phyloP scores from a whole-genome alignment of 306 rosid species.

The Senna siamea region DNA sequence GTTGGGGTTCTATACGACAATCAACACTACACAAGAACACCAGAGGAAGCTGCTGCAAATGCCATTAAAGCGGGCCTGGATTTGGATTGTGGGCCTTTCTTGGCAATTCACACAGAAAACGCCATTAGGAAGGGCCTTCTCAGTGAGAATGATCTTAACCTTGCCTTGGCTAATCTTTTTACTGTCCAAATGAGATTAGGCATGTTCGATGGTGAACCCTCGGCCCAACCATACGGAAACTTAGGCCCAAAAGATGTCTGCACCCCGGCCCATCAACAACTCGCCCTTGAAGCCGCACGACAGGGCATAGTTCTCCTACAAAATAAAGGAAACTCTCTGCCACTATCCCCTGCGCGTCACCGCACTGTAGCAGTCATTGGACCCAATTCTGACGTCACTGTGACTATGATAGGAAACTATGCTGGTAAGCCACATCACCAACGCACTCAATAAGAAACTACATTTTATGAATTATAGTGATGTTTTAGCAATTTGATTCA shows the following conservation, averaged over 20 bases:
- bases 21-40: conserved; percentile 81
- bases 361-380: conserved; percentile 82
- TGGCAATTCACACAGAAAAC: conserved; percentile 61
- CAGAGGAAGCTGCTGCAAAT: conserved; percentile 75
- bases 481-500: neutral
- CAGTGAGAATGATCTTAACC: conserved; percentile 55
- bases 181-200: conserved; percentile 92
- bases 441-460: too few relatives aligned
- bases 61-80: conserved; percentile 86
- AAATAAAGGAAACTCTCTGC: conserved; percentile 57
- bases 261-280: conserved; percentile 57
- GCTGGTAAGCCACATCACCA: conserved; percentile 59
- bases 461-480: too few relatives aligned
- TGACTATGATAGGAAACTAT: conserved; percentile 91
- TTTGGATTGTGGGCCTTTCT: conserved; percentile 86
- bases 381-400: conserved; percentile 83
- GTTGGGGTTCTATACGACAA: conserved; percentile 68
- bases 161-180: conserved; percentile 68
- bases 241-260: conserved; percentile 77
- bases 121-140: conserved; percentile 61
- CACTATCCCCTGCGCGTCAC: conserved; percentile 52
- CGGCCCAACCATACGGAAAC: conserved; percentile 62
- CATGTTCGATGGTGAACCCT: conserved; percentile 82
- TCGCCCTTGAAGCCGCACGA: conserved; percentile 88
- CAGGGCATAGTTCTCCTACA: conserved; percentile 77